A percentile compares a stretch with the other conserved stretches of the same genome.
These are phyloP conservation scores for Pontederia crassipes DNA, from an alignment of 176 grass and related monocot species.

Conservation along the genomic window DNA sequence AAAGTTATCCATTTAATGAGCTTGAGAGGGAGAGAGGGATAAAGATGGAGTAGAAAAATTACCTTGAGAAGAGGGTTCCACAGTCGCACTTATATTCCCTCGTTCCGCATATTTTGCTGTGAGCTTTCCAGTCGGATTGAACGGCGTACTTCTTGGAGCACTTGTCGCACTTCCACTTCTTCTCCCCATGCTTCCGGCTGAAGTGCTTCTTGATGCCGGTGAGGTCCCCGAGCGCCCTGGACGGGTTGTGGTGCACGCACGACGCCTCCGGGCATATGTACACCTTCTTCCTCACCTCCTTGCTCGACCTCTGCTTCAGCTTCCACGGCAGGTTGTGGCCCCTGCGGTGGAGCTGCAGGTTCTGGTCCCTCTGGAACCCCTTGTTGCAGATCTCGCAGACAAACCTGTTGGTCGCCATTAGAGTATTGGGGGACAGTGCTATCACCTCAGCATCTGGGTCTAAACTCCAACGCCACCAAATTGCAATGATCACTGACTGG, in stretches of 20 bases:
- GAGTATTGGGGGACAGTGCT: slow-evolving; percentile 11
- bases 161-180: slow-evolving; percentile 22
- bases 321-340: slow-evolving; percentile 19
- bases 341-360: slow-evolving; percentile 18
- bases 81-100: slow-evolving; percentile 17
- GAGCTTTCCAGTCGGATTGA: slow-evolving; percentile 19
- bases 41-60: not conserved
- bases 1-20: too few species aligned
- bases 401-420: slow-evolving; percentile 20
- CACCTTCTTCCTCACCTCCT: slow-evolving; percentile 23
- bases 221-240: slow-evolving; percentile 15
- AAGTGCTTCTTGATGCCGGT: slow-evolving; percentile 23
- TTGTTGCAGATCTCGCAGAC: slow-evolving; percentile 24
- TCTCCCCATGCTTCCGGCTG: slow-evolving; percentile 21
- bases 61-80: slow-evolving; percentile 22
- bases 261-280: slow-evolving; percentile 18
- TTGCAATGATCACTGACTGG: not conserved
- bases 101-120: slow-evolving; percentile 17
- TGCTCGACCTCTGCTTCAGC: slow-evolving; percentile 16
- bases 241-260: slow-evolving; percentile 17
- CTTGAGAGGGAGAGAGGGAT: not conserved
- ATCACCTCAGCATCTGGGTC: slow-evolving; percentile 17
- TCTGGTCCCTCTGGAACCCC: slow-evolving; percentile 16
- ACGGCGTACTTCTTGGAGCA: slow-evolving; percentile 22
- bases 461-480: not conserved